Evolutionary conservation across 2,329 filamentous ascomycete genomes (phyloP), one percentile per base, ranked within the genome.

Genomic region (Ophiostoma pallidulum): DNA sequence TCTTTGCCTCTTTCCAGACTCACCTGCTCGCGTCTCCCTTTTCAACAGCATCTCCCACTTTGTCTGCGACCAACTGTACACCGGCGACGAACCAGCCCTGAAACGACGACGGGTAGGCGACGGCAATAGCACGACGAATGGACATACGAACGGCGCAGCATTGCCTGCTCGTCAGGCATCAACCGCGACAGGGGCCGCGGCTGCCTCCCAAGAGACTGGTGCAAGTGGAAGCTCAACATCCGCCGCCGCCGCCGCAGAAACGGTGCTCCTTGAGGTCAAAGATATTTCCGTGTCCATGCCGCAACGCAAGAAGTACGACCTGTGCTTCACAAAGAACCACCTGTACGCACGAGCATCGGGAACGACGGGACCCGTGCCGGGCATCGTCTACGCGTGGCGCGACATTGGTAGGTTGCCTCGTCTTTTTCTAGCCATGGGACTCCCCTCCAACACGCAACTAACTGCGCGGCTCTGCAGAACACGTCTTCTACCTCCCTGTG

Each of bases 221-320:
- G 35, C 35, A 5, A 18, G 16, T 1, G 35, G 5, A 50, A 53
- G 48, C 46, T 54, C 45, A 31, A 42, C 47, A 14, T 48, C 57
- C 59, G 57, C 28, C 1, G 48, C 48, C 0, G 51, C 53, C 0
- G 65, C 66, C 2, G 63, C 67, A 6, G 77, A 82, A 54, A 57
- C 67, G 7, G 63, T 82, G 0, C 62, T 82, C 22, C 66, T 83
- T 16, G 75, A 75, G 53, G 68, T 84, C 50, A 80, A 79, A 60
- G 80, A 83, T 38, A 78, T 84, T 18, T 84, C 79, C 0, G 69
- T 84, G n/a, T 75, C 78, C 1, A 70, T 82, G 4, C 81, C 81
- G 0, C 77, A 80, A 64, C 70, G 81, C 53, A 85, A 84, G 64
- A 85, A 84, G 62, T 78, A 78, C 55, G 77, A 79, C 53, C 61